Base-by-base conservation (phyloP, 768 basidiomycete genomes). In the Exidia glandulosa region DNA sequence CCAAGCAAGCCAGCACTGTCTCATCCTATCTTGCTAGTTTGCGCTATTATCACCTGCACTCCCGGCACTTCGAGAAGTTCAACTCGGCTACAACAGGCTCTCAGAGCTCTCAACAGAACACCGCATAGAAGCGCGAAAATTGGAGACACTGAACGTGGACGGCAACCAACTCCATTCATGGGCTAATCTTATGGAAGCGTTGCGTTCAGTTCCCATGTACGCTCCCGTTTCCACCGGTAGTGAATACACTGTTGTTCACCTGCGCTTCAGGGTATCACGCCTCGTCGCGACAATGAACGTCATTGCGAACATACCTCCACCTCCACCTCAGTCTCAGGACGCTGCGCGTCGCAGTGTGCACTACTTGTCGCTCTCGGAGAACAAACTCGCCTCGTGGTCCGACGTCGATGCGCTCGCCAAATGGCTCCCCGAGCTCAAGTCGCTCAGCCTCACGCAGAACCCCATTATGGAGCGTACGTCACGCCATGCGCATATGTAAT, bases 1-100 rank as follows among this genome's bases (percentile, higher is more conserved):
- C 66, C 25, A 27, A 30, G 25, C 9, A 5, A 12, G 30, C 19
- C 9, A 16, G 29, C 60, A 30, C 3, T 27, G 23, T n/a, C 34
- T 60, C 27, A 25, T 58, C 19, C 25, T n/a, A 19, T 16, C 3
- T 5, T 16, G 41, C 23, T 3, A n/a, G 25, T 30, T 41, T 9
- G 23, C n/a, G 25, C 10, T 61, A 57, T 57, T 63, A 10, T 27
- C 25, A 5, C 32, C 63, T 0, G 55, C 61, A 2, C 60, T 71
- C 3, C 58, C 63, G 1, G 55, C 59, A 9, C 62, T 71, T 14
- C 58, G 36, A 25, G 48, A 63, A 2, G 73, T 90, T 14, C 88
- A 93, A 72, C 69, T 88, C 64, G 90, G 88, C 12, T 82, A 86
- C 72, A 93, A 93, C 67, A 66, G 71, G 12, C 72, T 92, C 54